These are phyloP conservation scores for Moesziomyces globuligerus DNA, from an alignment of 1,284 basidiomycete species.

Conservation along the genomic window DNA sequence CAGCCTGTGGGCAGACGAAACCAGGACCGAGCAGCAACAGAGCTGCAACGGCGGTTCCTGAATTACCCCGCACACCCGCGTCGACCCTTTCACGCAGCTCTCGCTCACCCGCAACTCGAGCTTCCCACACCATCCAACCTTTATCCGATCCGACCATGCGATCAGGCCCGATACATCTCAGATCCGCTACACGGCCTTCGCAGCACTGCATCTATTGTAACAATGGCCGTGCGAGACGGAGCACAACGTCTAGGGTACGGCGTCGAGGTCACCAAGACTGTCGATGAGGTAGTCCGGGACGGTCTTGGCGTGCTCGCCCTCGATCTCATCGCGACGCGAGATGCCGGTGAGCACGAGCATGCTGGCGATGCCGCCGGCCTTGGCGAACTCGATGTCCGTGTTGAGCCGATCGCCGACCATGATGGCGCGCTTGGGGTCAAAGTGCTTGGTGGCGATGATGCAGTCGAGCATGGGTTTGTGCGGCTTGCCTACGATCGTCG, in stretches of 20 bases:
- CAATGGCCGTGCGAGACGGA: no score
- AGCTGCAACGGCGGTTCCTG: conserved; percentile 3
- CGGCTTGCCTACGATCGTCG: conserved; percentile 89
- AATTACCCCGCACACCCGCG: conserved; percentile 10
- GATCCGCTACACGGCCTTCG: background rate
- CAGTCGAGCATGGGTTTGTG: conserved; percentile 91
- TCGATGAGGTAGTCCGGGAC: conserved; percentile 62
- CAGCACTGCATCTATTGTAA: conserved; percentile 5
- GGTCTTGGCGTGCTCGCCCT: conserved; percentile 71
- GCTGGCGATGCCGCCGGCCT: conserved; percentile 83
- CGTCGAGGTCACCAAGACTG: conserved; percentile 60
- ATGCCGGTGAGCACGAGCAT: conserved; percentile 90
- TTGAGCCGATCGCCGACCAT: conserved; percentile 96
- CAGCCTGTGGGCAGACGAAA: no score
- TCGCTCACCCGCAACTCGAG: background rate
- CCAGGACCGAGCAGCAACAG: no score
- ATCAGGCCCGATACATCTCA: background rate
- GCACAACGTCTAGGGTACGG: conserved; percentile 28
- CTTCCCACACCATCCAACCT: background rate
- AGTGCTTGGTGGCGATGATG: conserved; percentile 79
- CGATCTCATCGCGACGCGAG: conserved; percentile 59
- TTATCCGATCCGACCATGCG: background rate
- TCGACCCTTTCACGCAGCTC: conserved; percentile 7
- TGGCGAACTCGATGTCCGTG: conserved; percentile 93
- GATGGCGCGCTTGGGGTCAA: conserved; percentile 81